These are phyloP conservation scores for Arachis monticola DNA, from an alignment of 331 rosid genomes.

Conservation along the genomic window DNA sequence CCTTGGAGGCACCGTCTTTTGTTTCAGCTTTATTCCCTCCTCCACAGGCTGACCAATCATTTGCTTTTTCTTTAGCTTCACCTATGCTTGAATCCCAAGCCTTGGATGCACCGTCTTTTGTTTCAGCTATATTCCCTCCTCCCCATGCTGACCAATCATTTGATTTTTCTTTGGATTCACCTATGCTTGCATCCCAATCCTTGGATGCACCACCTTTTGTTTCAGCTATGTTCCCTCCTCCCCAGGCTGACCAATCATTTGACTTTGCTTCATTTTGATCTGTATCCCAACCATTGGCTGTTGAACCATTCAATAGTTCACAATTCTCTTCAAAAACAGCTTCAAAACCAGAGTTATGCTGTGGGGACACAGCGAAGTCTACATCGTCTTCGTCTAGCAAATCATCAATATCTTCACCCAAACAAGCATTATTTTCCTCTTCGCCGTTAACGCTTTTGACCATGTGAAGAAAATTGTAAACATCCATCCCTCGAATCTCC, in stretches of 20 bases:
- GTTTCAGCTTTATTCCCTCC: not conserved
- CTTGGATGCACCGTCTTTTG: not conserved
- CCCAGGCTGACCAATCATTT: conserved; percentile 44
- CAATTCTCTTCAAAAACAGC: conserved; percentile 73
- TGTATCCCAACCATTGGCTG: conserved; percentile 41
- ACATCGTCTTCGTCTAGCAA: conserved; percentile 58
- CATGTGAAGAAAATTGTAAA: conserved; percentile 72
- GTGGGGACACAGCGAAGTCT: conserved; percentile 64
- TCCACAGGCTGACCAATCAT: conserved; percentile 23
- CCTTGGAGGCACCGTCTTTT: conserved; percentile 9
- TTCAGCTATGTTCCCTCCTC: not conserved
- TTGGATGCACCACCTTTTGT: conserved; percentile 14
- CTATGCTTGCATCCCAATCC: conserved; percentile 33
- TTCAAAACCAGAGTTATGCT: conserved; percentile 53
- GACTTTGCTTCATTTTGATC: not conserved
- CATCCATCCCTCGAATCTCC: conserved; percentile 70
- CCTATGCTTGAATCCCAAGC: not conserved
- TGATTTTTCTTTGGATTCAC: not conserved
- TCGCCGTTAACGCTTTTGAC: conserved; percentile 59
- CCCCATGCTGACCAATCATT: conserved; percentile 29
- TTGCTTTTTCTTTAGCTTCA: not conserved
- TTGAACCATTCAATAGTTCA: conserved; percentile 47
- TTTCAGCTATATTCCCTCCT: not conserved
- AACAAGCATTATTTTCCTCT: conserved; percentile 59
- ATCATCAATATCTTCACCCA: conserved; percentile 83